These are phyloP conservation scores for Botryosphaeria dothidea DNA, from an alignment of 2,329 filamentous ascomycete genomes.

Conservation along the genomic window DNA sequence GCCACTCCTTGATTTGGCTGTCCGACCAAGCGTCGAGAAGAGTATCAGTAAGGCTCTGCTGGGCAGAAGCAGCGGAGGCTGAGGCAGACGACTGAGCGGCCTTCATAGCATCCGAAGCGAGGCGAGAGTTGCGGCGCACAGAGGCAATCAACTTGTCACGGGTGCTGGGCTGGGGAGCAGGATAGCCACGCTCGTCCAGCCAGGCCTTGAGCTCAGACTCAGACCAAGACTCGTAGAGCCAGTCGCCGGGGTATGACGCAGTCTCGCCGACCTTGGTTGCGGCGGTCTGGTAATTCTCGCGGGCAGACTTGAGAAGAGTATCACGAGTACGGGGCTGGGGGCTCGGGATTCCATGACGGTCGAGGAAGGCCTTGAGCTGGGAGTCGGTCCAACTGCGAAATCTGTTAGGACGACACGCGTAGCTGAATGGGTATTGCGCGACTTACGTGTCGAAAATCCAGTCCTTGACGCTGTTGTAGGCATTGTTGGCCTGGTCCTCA, in stretches of 20 bases:
- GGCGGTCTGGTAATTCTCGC: constrained; percentile 76
- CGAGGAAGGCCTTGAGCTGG: constrained; percentile 88
- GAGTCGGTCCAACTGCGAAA: constrained; percentile 82
- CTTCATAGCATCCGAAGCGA: constrained; percentile 70
- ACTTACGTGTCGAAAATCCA: constrained; percentile 84
- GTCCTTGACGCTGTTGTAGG: constrained; percentile 72
- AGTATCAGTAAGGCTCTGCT: constrained; percentile 75
- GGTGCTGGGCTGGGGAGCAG: constrained; percentile 77
- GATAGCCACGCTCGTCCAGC: constrained; percentile 85
- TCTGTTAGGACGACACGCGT: constrained; percentile 43
- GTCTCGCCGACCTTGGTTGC: constrained; percentile 78
- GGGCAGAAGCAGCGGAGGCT: constrained; percentile 57
- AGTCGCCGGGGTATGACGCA: constrained; percentile 85
- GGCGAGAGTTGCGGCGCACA: constrained; percentile 86
- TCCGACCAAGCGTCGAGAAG: constrained; percentile 91
- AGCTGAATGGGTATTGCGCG: too few relatives aligned
- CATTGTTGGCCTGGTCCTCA: constrained; percentile 72
- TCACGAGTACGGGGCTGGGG: constrained; percentile 88
- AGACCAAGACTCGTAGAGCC: constrained; percentile 89
- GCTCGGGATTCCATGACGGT: constrained; percentile 82
- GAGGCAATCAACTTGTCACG: constrained; percentile 87
- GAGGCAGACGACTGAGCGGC: constrained; percentile 59
- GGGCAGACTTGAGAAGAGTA: constrained; percentile 72
- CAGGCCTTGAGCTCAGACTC: constrained; percentile 93
- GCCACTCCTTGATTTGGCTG: constrained; percentile 85